These are phyloP conservation scores for Prosopis cineraria DNA, from an alignment of 306 rosid species.

Conservation along the genomic window DNA sequence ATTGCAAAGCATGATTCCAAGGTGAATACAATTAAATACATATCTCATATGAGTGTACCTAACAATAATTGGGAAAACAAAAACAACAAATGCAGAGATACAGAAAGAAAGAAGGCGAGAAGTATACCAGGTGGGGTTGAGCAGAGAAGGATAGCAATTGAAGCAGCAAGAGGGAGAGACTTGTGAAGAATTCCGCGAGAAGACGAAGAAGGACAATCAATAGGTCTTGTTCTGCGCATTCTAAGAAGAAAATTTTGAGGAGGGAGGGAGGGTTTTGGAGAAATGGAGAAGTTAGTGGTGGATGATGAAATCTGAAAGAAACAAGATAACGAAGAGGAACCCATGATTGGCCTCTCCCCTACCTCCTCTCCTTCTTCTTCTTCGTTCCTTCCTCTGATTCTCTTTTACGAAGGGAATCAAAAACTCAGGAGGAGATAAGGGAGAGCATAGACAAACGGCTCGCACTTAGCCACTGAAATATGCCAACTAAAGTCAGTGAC, in stretches of 20 bases:
- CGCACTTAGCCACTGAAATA: slow-evolving; percentile 13
- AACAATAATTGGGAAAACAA: background rate
- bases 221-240: slow-evolving; percentile 5
- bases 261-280: slow-evolving; percentile 30
- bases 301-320: slow-evolving; percentile 43
- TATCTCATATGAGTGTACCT: background rate
- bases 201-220: slow-evolving; percentile 28
- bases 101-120: background rate
- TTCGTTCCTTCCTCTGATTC: background rate
- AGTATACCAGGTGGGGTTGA: slow-evolving; percentile 71
- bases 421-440: slow-evolving; percentile 33
- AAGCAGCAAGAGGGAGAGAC: slow-evolving; percentile 74
- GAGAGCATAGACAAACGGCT: slow-evolving; percentile 34
- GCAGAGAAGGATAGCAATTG: slow-evolving; percentile 72
- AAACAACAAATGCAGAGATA: background rate
- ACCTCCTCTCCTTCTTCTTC: background rate
- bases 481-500: no score
- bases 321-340: slow-evolving; percentile 55
- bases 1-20: background rate
- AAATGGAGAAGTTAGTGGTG: slow-evolving; percentile 28
- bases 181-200: slow-evolving; percentile 43
- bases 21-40: background rate
- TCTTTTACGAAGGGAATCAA: background rate
- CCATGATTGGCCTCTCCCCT: slow-evolving; percentile 51
- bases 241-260: slow-evolving; percentile 36